Evolutionary conservation across 1,284 basidiomycete genomes (phyloP).

Genomic region (Schizopora paradoxa): DNA sequence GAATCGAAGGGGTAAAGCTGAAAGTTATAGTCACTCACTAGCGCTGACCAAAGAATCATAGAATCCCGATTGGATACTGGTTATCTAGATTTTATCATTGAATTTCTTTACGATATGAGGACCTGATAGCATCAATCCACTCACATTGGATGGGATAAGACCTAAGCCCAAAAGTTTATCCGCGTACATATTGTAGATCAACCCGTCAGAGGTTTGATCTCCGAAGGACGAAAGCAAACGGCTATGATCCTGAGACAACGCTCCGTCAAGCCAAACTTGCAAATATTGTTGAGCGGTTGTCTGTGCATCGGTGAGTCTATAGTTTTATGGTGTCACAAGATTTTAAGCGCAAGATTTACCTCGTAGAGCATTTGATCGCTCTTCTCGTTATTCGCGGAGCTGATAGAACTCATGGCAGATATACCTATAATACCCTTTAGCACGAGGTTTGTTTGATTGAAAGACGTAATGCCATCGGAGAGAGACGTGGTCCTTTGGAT

Average conservation of each 20-base stretch:
- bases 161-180: conserved; percentile 48
- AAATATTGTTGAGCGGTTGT: conserved; percentile 8
- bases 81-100: too few species aligned
- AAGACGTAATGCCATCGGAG: neutral
- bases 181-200: conserved; percentile 57
- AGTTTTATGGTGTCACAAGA: neutral
- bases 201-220: conserved; percentile 24
- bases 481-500: too few species aligned
- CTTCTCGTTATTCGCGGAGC: conserved; percentile 30
- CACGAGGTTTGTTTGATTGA: conserved; percentile 72
- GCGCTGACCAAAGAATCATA: conserved; percentile 4
- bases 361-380: conserved; percentile 19
- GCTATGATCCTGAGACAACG: conserved; percentile 16
- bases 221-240: conserved; percentile 28
- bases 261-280: conserved; percentile 13
- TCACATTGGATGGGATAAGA: conserved; percentile 25
- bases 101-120: neutral
- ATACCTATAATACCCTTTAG: conserved; percentile 76
- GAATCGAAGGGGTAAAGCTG: too few species aligned
- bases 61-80: conserved; percentile 6
- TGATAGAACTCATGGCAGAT: conserved; percentile 61
- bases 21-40: neutral
- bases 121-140: conserved; percentile 5
- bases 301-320: conserved; percentile 1
- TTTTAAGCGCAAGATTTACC: neutral